Evolutionary conservation across 2,329 filamentous ascomycete species (phyloP).

Genomic region (Boeremia lycopersici): DNA sequence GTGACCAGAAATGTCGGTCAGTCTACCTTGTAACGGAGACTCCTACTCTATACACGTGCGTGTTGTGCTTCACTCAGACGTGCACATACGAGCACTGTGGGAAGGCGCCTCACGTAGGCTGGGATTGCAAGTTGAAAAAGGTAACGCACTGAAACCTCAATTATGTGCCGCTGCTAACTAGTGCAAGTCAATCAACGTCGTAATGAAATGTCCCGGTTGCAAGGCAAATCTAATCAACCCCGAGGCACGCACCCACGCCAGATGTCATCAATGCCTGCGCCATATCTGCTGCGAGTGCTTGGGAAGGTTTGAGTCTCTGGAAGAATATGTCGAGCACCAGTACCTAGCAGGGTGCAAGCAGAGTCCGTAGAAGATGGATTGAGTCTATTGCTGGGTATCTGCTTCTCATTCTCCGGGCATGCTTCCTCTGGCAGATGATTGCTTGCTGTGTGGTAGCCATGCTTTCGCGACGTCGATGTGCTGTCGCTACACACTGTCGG

Average conservation of each 20-base stretch:
- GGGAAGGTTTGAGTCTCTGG: not conserved
- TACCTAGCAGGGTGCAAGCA: not conserved
- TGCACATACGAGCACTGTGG: not conserved
- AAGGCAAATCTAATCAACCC: not conserved
- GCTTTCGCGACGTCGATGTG: not conserved
- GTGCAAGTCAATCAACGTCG: not conserved
- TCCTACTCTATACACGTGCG: not conserved
- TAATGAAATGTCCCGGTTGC: not conserved
- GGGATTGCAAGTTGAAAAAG: not conserved
- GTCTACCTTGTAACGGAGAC: not conserved
- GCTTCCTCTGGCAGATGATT: not conserved
- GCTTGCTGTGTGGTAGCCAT: not conserved
- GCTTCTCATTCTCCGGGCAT: not conserved
- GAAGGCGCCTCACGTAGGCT: not conserved
- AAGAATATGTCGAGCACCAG: not conserved
- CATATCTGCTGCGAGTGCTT: not conserved
- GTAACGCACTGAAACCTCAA: not conserved
- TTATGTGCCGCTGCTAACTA: not conserved
- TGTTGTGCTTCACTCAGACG: not conserved
- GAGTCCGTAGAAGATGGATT: not conserved
- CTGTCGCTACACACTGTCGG: not conserved
- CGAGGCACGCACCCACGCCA: not conserved
- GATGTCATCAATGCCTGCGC: not conserved
- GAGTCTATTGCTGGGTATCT: conserved; percentile 16
- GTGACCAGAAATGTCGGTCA: not conserved